phyloP scores from a whole-genome alignment of 2,329 filamentous ascomycete species.

The Monosporascus cannonballus region DNA sequence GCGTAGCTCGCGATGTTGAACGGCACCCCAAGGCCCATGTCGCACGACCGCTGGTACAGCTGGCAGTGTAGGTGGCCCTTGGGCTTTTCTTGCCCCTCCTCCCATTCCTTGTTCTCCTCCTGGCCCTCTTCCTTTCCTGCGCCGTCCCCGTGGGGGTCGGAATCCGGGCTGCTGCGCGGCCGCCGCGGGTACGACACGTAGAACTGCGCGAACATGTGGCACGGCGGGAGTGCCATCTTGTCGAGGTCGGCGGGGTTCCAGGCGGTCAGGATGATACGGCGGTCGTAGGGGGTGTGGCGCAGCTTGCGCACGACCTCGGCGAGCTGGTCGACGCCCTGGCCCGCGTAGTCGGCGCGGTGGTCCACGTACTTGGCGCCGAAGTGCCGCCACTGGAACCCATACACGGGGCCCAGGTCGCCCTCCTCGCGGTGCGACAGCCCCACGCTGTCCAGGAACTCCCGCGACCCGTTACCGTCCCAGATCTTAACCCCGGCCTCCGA shows the following conservation, averaged over 20 bases:
- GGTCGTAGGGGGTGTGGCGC: slow-evolving; percentile 76
- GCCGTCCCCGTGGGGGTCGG: slow-evolving; percentile 11
- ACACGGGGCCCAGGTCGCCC: slow-evolving; percentile 90
- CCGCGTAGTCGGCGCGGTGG: slow-evolving; percentile 72
- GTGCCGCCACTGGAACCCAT: slow-evolving; percentile 98
- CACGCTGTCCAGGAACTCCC: slow-evolving; percentile 80
- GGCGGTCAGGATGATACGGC: slow-evolving; percentile 82
- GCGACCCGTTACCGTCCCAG: slow-evolving; percentile 95
- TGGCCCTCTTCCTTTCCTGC: slow-evolving; percentile 13
- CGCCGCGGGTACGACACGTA: slow-evolving; percentile 59
- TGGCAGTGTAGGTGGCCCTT: slow-evolving; percentile 77
- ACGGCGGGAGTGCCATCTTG: slow-evolving; percentile 74
- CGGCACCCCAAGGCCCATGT: slow-evolving; percentile 94
- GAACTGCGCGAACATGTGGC: slow-evolving; percentile 82
- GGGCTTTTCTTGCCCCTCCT: slow-evolving; percentile 26
- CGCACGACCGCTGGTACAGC: slow-evolving; percentile 88
- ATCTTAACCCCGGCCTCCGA: slow-evolving; percentile 83
- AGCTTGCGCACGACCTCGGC: slow-evolving; percentile 86
- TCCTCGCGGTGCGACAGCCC: slow-evolving; percentile 75
- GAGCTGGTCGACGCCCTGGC: slow-evolving; percentile 88
- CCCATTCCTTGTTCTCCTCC: slow-evolving; percentile 6
- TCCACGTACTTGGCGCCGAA: slow-evolving; percentile 89
- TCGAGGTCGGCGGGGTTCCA: slow-evolving; percentile 82
- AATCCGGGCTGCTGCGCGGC: slow-evolving; percentile 3
- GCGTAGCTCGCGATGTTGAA: slow-evolving; percentile 98